Conservation (phyloP, 768 basidiomycete species). For the Termitomyces sp. region DNA sequence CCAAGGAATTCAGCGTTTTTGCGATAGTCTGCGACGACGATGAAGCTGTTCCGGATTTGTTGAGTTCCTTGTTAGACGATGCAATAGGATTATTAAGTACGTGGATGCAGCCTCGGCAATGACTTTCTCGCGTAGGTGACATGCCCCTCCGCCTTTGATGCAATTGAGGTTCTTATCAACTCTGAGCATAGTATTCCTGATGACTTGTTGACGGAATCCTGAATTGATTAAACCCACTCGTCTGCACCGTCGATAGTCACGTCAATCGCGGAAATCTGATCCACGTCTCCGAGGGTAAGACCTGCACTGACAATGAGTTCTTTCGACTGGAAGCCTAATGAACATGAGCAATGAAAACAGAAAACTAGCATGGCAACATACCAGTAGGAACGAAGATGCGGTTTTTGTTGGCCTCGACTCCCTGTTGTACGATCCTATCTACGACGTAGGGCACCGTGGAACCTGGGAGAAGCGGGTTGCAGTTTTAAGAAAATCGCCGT, state of each 20-base stretch:
- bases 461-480: conserved; percentile 33
- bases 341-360: not conserved
- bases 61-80: not conserved
- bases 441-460: conserved; percentile 97
- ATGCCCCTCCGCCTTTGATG: conserved; percentile 97
- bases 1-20: conserved; percentile 86
- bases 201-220: not conserved
- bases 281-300: conserved; percentile 80
- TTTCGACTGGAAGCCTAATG: conserved; percentile 86
- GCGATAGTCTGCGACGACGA: conserved; percentile 91
- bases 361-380: conserved; percentile 19
- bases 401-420: conserved; percentile 63
- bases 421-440: conserved; percentile 87
- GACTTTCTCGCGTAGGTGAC: conserved; percentile 95
- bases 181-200: conserved; percentile 32
- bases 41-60: conserved; percentile 46
- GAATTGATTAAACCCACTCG: conserved; percentile 51
- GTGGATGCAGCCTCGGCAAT: conserved; percentile 93
- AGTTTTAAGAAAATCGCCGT: not conserved
- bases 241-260: conserved; percentile 99
- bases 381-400: conserved; percentile 91
- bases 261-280: conserved; percentile 84
- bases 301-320: conserved; percentile 83
- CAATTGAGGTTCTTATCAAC: conserved; percentile 84
- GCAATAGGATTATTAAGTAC: conserved; percentile 30